Evolutionary conservation across 2,329 filamentous ascomycete genomes (phyloP), one percentile per base, ranked within the genome.

Genomic region (Epichloe sibirici): DNA sequence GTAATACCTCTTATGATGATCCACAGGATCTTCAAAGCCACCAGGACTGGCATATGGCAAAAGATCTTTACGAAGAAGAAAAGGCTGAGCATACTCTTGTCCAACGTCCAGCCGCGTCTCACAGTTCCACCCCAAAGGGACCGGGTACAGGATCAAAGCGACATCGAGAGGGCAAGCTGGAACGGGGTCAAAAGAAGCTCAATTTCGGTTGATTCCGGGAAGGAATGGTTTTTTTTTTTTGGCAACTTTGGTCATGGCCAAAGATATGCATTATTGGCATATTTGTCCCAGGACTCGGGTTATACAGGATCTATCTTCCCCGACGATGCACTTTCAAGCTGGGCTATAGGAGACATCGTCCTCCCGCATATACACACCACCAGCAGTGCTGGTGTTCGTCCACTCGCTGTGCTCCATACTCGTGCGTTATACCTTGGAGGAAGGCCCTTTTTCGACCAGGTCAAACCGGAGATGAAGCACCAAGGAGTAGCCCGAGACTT

Each of bases 21-120:
- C 63, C 72, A 28, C 79, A 84, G 52, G 76, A 78, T 59, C 64
- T 82, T 46, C 78, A 83, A 58, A 90, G 87, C 68, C 93, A 98
- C 66, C 75, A 85, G 51, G 93, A 98, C 66, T 97, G 90, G 85
- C 93, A 98, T 69, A 85, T 95, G 69, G 93, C 93, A 45, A 88
- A 87, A 69, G 86, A 91, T 60, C 75, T 98, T 34, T 84, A 90
- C 57, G 77, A 82, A 2, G 68, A 75, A 53, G 77, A 85, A 70
- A 75, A 76, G 74, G 74, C 69, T 67, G 71, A 59, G 54, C 61
- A 66, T 55, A 62, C 66, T 72, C 73, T 75, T 66, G 74, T 63
- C 58, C 68, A 66, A 51, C 65, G 64, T 54, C 56, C 61, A 57
- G 57, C 59, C 56, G 53, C 64, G 59, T 65, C 61, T 56, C 63